Evolutionary conservation across 73 alveolate species (phyloP), one percentile per base, ranked within the genome.

Genomic region (Tetrahymena borealis): DNA sequence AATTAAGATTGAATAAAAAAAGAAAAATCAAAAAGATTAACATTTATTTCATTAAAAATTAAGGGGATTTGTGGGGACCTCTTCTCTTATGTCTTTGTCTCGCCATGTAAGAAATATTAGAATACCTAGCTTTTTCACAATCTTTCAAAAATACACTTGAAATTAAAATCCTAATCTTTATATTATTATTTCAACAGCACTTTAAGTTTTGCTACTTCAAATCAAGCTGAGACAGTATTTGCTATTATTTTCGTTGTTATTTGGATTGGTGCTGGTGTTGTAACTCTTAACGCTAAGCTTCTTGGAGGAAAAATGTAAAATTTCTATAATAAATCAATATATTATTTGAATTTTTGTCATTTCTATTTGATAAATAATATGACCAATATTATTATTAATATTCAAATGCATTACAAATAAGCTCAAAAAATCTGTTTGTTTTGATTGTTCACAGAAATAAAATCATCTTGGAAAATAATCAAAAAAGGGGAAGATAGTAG

Each of bases 41-140:
- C 7, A 41, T 41, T 60, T 35, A n/a, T 60, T 10, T 60, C 28
- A 35, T 28, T 3, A 37, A 36, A 40, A 43, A 12, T 90, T 1
- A 77, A 96, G 98, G 99, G 99, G 99, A 98, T 95, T 93, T 98
- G 77, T 98, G 99, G 99, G 99, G 99, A 39, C 99, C 99, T 28
- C 96, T 98, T 94, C 78, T 97, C 11, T 96, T 97, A 90, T 97
- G 99, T 90, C 39, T 93, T 28, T 39, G 90, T 41, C 91, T 93
- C 31, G 95, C 95, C 90, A 39, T 93, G 93, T 39, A 38, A 60
- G 31, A 79, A 15, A 37, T 32, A 42, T 4, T 60, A 15, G 15
- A 36, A 60, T n/a, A n/a, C n/a, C 95, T 96, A 39, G 91, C 91
- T 79, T 93, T 96, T 41, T 94, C 97, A 16, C 95, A 93, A 41